Base-by-base conservation (phyloP, 208 protist species). In the Wallacemonas sp. region DNA sequence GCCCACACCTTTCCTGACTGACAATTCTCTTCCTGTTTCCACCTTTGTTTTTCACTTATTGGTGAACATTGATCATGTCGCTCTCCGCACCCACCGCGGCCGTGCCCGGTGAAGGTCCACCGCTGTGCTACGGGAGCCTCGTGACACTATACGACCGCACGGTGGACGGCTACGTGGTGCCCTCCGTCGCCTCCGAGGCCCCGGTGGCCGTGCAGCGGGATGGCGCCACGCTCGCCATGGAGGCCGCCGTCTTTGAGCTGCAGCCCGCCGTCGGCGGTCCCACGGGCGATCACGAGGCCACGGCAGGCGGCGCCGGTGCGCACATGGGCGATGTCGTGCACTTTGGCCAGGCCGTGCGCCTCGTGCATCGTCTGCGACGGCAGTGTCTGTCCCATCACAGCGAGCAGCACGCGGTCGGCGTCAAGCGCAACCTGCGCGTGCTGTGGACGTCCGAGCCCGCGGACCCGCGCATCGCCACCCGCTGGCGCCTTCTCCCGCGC, bases 401-500 rank as follows among this genome's bases (percentile, higher is more conserved):
- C 16, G 79, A 89, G 64, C 73, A 68, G 33, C 76, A 77, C 68
- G 79, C 77, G 0, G 67, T 72, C 7, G 64, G 64, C 20, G 61
- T 76, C 70, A 82, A 82, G 67, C 74, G 70, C 70, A 78, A 84
- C 59, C 67, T 79, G 57, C 75, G 74, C 39, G 79, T 83, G 57
- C 59, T 70, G 36, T 65, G 86, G 29, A 74, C 81, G 11, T 33
- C 70, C 26, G 54, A 45, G 59, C 0, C 54, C 59, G n/a, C 33
- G 33, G 38, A 59, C 48, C 33, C 70, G 20, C 36, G 42, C 18
- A 18, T 63, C n/a, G 74, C 49, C 28, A 33, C 80, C 57, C 69
- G 75, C 22, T 84, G 84, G 80, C 79, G 82, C 49, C 65, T 89
- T 14, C 78, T 84, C 71, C 79, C 82, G 57, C 71, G 82, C 25